These are phyloP conservation scores for Mimosa pudica DNA, from an alignment of 306 rosid species.

Conservation along the genomic window DNA sequence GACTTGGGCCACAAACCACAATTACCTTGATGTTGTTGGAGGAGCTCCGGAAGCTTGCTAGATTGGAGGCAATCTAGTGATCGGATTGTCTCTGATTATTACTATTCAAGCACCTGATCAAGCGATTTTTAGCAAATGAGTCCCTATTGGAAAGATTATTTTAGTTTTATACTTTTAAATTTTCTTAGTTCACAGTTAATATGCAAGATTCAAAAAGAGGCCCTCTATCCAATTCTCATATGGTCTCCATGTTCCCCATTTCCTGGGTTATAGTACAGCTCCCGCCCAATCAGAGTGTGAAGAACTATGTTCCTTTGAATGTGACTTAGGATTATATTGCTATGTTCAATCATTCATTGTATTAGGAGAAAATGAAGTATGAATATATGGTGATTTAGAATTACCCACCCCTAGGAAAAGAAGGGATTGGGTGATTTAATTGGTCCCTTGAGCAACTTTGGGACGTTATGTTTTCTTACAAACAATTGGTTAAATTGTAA, in stretches of 20 bases:
- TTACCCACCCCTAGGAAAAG: background rate
- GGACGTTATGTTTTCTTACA: background rate
- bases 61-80: slow-evolving; percentile 72
- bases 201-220: slow-evolving; percentile 24
- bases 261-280: slow-evolving; percentile 22
- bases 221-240: slow-evolving; percentile 22
- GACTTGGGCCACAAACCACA: slow-evolving; percentile 96
- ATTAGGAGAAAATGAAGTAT: background rate
- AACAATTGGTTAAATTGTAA: background rate
- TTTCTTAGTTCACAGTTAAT: slow-evolving; percentile 25
- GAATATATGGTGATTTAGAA: background rate
- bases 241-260: slow-evolving; percentile 8
- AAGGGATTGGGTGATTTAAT: slow-evolving; percentile 19
- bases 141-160: slow-evolving; percentile 22
- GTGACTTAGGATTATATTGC: background rate
- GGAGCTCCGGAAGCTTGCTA: slow-evolving; percentile 79
- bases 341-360: slow-evolving; percentile 14
- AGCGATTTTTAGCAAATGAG: slow-evolving; percentile 26
- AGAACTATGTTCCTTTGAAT: background rate
- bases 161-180: slow-evolving; percentile 27
- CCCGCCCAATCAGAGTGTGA: slow-evolving; percentile 13
- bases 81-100: slow-evolving; percentile 21
- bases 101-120: slow-evolving; percentile 16
- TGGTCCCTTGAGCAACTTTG: background rate
- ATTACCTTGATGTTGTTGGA: slow-evolving; percentile 81